phyloP scores from a whole-genome alignment of 495 filamentous ascomycete species.

The Margaritispora aquatica region DNA sequence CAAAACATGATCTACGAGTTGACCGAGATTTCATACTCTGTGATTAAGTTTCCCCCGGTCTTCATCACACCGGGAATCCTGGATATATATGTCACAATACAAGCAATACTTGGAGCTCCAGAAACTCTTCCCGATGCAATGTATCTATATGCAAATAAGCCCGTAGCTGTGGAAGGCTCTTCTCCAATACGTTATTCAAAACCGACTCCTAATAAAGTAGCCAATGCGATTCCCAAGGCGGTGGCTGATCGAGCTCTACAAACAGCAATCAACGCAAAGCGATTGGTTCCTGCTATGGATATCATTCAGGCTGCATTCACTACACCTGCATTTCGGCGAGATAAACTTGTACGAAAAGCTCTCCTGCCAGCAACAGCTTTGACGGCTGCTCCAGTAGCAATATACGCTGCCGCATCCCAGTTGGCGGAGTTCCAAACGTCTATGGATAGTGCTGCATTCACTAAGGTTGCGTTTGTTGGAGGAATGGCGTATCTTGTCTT shows the following conservation, averaged over 20 bases:
- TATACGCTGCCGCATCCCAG: slow-evolving; percentile 59
- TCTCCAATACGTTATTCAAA: slow-evolving; percentile 51
- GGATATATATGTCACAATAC: slow-evolving; percentile 61
- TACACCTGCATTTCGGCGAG: slow-evolving; percentile 62
- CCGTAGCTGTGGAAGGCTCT: slow-evolving; percentile 55
- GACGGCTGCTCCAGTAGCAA: slow-evolving; percentile 58
- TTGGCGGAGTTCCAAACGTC: slow-evolving; percentile 57
- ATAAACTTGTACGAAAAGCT: slow-evolving; percentile 47
- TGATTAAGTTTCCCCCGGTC: slow-evolving; percentile 68
- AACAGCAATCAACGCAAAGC: slow-evolving; percentile 67
- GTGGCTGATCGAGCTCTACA: slow-evolving; percentile 66
- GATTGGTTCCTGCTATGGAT: slow-evolving; percentile 68
- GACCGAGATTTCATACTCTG: slow-evolving; percentile 49
- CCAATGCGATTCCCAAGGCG: slow-evolving; percentile 60
- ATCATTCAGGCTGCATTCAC: slow-evolving; percentile 76
- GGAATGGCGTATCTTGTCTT: slow-evolving; percentile 75
- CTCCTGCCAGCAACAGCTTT: slow-evolving; percentile 23
- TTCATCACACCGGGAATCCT: slow-evolving; percentile 75
- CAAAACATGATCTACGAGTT: slow-evolving; percentile 29
- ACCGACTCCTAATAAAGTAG: slow-evolving; percentile 59
- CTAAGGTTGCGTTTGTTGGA: slow-evolving; percentile 72
- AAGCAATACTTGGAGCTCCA: slow-evolving; percentile 62
- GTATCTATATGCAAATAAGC: slow-evolving; percentile 78
- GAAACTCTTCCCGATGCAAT: slow-evolving; percentile 73
- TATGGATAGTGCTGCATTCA: slow-evolving; percentile 64